Evolutionary conservation across 2,329 filamentous ascomycete species (phyloP).

Genomic region (Cladosporium sp.): DNA sequence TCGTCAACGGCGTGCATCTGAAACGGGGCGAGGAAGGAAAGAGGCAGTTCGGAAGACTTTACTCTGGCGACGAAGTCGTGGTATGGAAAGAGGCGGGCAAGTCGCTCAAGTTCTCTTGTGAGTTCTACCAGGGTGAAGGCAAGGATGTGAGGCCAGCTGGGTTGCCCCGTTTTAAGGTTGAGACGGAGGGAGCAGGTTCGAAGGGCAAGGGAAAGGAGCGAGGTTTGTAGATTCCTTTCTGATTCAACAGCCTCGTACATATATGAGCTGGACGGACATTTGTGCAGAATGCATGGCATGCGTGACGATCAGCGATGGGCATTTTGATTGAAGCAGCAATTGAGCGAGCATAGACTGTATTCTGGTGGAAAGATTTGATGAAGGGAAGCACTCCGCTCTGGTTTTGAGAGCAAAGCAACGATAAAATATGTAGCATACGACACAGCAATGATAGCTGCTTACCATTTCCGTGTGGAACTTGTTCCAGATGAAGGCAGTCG

Average conservation of each 20-base stretch:
- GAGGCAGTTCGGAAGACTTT: slow-evolving; percentile 60
- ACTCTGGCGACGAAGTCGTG: slow-evolving; percentile 71
- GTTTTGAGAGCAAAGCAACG: neutral
- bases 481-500: too few relatives aligned
- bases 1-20: slow-evolving; percentile 68
- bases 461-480: too few relatives aligned
- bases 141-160: slow-evolving; percentile 8
- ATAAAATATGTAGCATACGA: neutral
- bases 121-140: slow-evolving; percentile 37
- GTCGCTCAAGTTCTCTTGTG: slow-evolving; percentile 39
- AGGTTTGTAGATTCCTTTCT: neutral
- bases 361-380: neutral
- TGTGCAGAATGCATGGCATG: neutral
- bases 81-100: slow-evolving; percentile 53
- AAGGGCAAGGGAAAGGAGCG: neutral
- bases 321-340: neutral
- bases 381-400: neutral
- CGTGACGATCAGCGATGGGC: neutral
- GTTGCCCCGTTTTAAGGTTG: neutral
- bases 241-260: neutral
- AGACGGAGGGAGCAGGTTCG: neutral
- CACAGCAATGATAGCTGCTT: neutral
- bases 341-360: slow-evolving; percentile 5
- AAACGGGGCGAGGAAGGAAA: slow-evolving; percentile 50
- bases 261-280: neutral